A percentile compares a stretch with the other conserved stretches of the same genome.
Conservation (phyloP, 495 filamentous ascomycete species). For the Aspergillus indologenus region DNA sequence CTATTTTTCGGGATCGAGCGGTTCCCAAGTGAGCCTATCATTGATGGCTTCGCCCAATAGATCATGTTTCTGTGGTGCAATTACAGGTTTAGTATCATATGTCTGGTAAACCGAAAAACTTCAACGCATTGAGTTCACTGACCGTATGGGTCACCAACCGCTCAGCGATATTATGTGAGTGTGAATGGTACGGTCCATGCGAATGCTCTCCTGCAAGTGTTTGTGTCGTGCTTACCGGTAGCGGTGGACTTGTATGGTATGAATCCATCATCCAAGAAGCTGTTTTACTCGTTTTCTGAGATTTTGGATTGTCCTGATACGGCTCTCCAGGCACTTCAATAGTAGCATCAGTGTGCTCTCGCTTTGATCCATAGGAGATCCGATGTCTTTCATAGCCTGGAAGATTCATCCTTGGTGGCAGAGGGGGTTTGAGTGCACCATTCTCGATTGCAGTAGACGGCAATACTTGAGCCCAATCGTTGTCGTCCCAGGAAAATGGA, state of each 20-base stretch:
- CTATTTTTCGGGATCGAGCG: conserved; percentile 29
- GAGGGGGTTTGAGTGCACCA: conserved; percentile 4
- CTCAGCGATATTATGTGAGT: background rate
- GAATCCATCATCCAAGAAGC: background rate
- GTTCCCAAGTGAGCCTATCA: conserved; percentile 34
- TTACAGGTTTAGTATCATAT: background rate
- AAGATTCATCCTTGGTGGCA: conserved; percentile 13
- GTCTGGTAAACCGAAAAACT: background rate
- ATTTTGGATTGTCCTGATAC: background rate
- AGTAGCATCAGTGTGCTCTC: background rate
- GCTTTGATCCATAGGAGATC: background rate
- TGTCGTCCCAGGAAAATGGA: conserved; percentile 66
- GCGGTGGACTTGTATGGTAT: no score
- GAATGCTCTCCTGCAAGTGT: background rate
- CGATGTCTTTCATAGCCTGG: background rate
- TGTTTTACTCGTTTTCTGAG: background rate
- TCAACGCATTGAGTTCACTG: background rate
- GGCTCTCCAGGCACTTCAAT: background rate
- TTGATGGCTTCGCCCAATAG: conserved; percentile 26
- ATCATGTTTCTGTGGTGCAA: conserved; percentile 7
- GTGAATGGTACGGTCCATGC: background rate
- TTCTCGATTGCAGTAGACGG: background rate
- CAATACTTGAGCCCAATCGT: conserved; percentile 66
- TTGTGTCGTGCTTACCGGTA: background rate
- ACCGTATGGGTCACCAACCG: background rate